Evolutionary conservation across 176 grass and related monocot species (phyloP), one percentile per base, ranked within the genome.

Genomic region (Alopecurus myosuroides): DNA sequence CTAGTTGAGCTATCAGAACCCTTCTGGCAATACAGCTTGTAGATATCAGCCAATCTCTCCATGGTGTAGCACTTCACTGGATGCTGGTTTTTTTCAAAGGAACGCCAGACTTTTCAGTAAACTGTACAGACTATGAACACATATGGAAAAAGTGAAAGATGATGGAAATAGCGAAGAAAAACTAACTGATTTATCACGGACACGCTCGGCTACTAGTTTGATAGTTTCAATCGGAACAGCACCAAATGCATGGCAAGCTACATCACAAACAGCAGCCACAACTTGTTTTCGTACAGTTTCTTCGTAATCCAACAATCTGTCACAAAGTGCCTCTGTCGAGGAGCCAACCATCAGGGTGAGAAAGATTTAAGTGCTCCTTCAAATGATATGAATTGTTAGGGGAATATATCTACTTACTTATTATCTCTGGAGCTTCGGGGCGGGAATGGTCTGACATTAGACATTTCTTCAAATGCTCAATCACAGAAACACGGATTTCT

Each of bases 151-250:
- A 69, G 61, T 68, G 67, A 71, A 81, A 41, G 44, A 53, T 34
- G 50, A 15, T n/a, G 52, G 48, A 28, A 85, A 73, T 34, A 75
- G 39, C 15, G 83, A 85, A 82, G 83, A 33, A 88, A 55, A 75
- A 91, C 88, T 86, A 80, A 94, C 97, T 74, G 97, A 92, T 99
- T 95, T 99, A 89, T 99, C 97, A 79, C 97, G 97, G 86, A 99
- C 84, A 56, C 97, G 93, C 82, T 99, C 93, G 0, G 97, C 97
- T 65, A 99, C 92, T 73, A 92, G 80, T 85, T 88, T 94, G 34
- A 92, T 75, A 53, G 88, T 97, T 34, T 94, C 94, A 88, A 84
- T 22, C 86, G 91, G 85, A 89, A 99, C 83, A 66, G 81, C 79
- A 75, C 85, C 87, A 79, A 90, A 88, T 55, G 84, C 92, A 88